Conservation (phyloP, 306 rosid genomes). For the Vigna reflexopilosa region DNA sequence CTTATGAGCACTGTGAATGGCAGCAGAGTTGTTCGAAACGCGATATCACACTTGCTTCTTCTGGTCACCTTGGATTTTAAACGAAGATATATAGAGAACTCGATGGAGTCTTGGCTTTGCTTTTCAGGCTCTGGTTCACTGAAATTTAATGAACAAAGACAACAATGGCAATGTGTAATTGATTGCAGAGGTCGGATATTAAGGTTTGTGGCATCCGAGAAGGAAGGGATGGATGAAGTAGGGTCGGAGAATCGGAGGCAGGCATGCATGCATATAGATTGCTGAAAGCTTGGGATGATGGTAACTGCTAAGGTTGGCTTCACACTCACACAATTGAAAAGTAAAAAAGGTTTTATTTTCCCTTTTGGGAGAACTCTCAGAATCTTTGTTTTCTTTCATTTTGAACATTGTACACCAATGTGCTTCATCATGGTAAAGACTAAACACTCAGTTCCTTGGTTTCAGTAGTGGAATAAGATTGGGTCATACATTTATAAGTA, state of each 20-base stretch:
- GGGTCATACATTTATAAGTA: background rate
- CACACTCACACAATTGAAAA: background rate
- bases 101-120: background rate
- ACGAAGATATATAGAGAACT: too few relatives aligned
- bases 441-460: background rate
- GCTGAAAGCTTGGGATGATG: background rate
- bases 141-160: background rate
- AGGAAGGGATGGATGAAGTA: background rate
- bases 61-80: background rate
- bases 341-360: background rate
- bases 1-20: background rate
- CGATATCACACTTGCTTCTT: background rate
- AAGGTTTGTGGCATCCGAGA: background rate
- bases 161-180: background rate
- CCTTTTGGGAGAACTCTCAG: background rate
- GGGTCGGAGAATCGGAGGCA: background rate
- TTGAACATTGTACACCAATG: background rate
- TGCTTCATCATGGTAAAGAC: background rate
- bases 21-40: background rate
- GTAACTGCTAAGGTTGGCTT: background rate
- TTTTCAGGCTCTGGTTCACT: too few relatives aligned
- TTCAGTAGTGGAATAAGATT: background rate
- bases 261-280: background rate
- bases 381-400: background rate
- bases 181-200: background rate